phyloP scores from a whole-genome alignment of 2,329 filamentous ascomycete species.

The Epichloe hybrida region DNA sequence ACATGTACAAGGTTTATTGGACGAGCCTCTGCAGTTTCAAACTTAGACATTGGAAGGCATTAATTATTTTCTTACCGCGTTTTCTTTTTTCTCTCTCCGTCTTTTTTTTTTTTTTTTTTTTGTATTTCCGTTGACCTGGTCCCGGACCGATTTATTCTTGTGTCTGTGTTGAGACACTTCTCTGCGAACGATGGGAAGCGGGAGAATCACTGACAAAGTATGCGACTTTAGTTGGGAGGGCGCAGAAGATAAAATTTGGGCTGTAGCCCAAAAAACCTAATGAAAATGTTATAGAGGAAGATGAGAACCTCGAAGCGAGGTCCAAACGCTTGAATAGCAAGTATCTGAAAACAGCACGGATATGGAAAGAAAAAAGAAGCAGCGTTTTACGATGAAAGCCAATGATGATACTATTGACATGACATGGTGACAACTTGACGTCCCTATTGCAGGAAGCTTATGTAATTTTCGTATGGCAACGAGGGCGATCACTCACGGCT shows the following conservation, averaged over 20 bases:
- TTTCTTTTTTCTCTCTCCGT: neutral
- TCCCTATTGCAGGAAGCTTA: no score
- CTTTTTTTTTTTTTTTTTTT: neutral
- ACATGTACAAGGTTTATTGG: conserved; percentile 2
- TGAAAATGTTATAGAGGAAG: conserved; percentile 2
- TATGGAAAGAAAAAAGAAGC: conserved; percentile 8
- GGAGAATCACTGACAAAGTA: neutral
- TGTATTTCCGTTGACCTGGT: neutral
- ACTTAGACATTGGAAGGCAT: conserved; percentile 4
- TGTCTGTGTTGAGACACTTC: neutral
- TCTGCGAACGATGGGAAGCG: neutral
- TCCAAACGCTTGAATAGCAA: conserved; percentile 15
- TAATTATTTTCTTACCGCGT: conserved; percentile 1
- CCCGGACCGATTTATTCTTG: neutral
- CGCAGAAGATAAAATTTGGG: neutral
- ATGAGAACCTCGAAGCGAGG: conserved; percentile 5
- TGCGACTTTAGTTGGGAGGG: neutral
- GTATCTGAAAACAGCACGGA: conserved; percentile 12
- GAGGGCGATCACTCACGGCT: no score
- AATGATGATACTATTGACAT: neutral
- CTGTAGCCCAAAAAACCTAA: neutral
- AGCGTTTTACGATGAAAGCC: conserved; percentile 2
- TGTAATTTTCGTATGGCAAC: no score
- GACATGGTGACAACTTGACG: neutral
- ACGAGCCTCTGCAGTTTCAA: neutral